phyloP scores from a whole-genome alignment of 306 rosid genomes.

The Myrica gale region DNA sequence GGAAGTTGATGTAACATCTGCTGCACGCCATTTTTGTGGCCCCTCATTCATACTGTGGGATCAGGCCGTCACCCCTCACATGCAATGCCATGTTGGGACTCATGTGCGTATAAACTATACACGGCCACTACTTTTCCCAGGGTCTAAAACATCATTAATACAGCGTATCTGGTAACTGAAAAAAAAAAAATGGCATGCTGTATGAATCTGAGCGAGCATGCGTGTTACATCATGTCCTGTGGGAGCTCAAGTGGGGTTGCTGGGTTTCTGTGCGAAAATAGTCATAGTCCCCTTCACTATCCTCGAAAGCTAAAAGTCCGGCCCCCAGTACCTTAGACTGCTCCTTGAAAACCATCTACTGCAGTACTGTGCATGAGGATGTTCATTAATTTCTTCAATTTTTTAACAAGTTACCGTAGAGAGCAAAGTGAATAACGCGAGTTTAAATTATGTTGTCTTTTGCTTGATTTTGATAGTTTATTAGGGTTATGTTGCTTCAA shows the following conservation, averaged over 20 bases:
- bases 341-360: not conserved
- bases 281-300: not conserved
- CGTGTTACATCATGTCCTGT: not conserved
- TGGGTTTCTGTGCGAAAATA: not conserved
- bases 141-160: too few relatives aligned
- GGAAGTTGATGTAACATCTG: not conserved
- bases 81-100: not conserved
- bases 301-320: not conserved
- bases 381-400: not conserved
- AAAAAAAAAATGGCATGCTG: not conserved
- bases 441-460: not conserved
- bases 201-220: too few relatives aligned
- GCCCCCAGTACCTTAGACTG: too few relatives aligned
- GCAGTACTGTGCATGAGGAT: not conserved
- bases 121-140: too few relatives aligned
- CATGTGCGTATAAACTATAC: too few relatives aligned
- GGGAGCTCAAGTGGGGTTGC: not conserved
- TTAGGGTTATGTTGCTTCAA: not conserved
- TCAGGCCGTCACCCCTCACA: slow-evolving; percentile 7
- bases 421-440: not conserved
- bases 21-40: not conserved
- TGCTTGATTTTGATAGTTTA: not conserved
- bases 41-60: not conserved
- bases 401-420: not conserved
- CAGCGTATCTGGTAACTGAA: slow-evolving; percentile 8